Conservation (phyloP, 495 filamentous ascomycete genomes). For the Astrothelium subdiscretum region DNA sequence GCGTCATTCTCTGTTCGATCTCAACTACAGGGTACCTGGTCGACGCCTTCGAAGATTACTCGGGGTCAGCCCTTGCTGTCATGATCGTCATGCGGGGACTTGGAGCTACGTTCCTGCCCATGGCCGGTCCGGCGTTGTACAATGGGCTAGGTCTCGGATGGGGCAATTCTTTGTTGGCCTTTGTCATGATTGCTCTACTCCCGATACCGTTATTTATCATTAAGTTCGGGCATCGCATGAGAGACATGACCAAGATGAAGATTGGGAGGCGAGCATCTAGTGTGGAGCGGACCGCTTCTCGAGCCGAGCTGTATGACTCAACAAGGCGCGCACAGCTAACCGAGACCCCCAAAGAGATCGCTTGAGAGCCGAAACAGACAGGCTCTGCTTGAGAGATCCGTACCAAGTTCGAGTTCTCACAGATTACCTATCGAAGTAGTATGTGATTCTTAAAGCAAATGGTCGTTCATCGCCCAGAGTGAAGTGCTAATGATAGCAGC, state of each 20-base stretch:
- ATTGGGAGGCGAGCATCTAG: background rate
- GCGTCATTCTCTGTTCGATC: background rate
- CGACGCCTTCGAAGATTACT: background rate
- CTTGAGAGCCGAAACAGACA: background rate
- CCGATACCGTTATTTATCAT: background rate
- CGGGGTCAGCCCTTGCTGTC: background rate
- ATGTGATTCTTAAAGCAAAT: background rate
- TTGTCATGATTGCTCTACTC: slow-evolving; percentile 1
- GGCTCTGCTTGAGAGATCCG: background rate
- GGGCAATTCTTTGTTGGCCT: background rate
- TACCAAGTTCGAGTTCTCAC: background rate
- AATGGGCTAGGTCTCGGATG: background rate
- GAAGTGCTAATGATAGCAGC: background rate
- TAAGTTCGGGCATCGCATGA: background rate
- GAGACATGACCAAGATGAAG: background rate
- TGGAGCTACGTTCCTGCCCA: background rate
- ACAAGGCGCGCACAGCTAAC: background rate
- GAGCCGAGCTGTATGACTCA: background rate
- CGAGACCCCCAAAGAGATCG: background rate
- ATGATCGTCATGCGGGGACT: background rate
- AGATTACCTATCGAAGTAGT: background rate
- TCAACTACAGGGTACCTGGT: background rate
- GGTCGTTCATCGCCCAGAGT: background rate
- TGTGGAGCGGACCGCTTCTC: background rate
- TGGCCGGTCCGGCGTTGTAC: background rate